These are phyloP conservation scores for Lactifluus echinatus DNA, from an alignment of 768 basidiomycete genomes.

Conservation along the genomic window DNA sequence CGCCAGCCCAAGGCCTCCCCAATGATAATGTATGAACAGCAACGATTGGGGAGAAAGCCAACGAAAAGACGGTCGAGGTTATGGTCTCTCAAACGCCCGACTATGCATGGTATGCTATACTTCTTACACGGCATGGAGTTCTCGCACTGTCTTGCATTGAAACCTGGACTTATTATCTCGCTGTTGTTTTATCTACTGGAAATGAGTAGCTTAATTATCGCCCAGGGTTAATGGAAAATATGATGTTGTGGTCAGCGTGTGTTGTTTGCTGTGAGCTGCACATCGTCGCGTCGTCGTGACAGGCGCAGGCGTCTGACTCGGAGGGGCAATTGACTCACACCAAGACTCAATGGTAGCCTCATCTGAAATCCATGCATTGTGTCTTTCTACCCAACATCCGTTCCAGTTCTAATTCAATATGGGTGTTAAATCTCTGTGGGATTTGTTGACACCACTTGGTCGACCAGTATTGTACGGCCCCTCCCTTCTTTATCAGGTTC, in stretches of 20 bases:
- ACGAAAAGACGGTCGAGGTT: background rate
- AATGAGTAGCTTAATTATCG: background rate
- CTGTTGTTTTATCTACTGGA: background rate
- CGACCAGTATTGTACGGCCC: constrained; percentile 72
- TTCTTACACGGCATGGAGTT: background rate
- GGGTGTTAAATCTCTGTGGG: constrained; percentile 98
- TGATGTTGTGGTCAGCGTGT: too few relatives aligned
- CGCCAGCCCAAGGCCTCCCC: constrained; percentile 11
- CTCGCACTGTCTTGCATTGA: background rate
- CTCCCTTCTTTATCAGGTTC: background rate
- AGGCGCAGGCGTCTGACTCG: background rate
- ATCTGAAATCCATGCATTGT: background rate
- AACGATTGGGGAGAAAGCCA: too few relatives aligned
- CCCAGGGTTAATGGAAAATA: background rate
- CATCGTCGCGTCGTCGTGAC: too few relatives aligned
- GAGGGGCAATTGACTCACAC: too few relatives aligned
- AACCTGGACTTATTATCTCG: background rate
- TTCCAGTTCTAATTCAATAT: constrained; percentile 32
- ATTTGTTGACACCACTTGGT: constrained; percentile 83
- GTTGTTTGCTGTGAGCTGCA: too few relatives aligned
- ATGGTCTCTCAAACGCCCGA: background rate
- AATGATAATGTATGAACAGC: background rate
- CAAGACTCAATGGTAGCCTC: too few relatives aligned
- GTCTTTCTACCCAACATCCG: background rate
- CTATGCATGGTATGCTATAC: background rate